Evolutionary conservation across 1,284 basidiomycete species (phyloP).

Genomic region (Chalciporus sp.): DNA sequence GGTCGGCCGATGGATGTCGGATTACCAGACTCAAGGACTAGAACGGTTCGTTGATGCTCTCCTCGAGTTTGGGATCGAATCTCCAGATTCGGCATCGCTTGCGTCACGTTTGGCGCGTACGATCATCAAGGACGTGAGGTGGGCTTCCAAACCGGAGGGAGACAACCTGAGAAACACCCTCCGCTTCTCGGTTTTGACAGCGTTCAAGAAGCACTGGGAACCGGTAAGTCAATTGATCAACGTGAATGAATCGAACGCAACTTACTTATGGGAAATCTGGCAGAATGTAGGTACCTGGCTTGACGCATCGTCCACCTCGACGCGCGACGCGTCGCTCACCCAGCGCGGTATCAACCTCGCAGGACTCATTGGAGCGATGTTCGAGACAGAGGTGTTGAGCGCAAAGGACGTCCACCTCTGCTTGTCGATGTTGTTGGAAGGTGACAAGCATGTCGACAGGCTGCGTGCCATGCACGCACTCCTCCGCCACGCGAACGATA

Average conservation of each 20-base stretch:
- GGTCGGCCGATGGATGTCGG: conserved; percentile 19
- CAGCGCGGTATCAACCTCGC: conserved; percentile 32
- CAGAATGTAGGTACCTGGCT: conserved; percentile 19
- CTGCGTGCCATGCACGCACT: conserved; percentile 35
- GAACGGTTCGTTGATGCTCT: conserved; percentile 23
- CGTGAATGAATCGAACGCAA: neutral
- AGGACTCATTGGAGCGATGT: conserved; percentile 37
- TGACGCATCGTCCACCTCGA: neutral
- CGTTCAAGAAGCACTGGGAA: conserved; percentile 28
- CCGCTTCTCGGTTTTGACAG: conserved; percentile 19
- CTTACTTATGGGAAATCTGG: neutral
- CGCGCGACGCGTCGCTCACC: conserved; percentile 2
- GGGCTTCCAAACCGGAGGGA: conserved; percentile 16
- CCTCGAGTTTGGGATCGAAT: conserved; percentile 19
- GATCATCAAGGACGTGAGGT: conserved; percentile 15
- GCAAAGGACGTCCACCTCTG: conserved; percentile 33
- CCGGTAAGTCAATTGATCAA: conserved; percentile 20
- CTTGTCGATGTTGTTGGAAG: conserved; percentile 26
- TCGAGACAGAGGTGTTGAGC: conserved; percentile 20
- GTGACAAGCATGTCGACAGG: conserved; percentile 25
- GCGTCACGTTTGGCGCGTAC: conserved; percentile 24
- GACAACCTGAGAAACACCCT: conserved; percentile 18
- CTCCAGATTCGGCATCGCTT: conserved; percentile 12
- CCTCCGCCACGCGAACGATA: conserved; percentile 33
- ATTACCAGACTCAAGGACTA: conserved; percentile 23